phyloP scores from a whole-genome alignment of 2,329 filamentous ascomycete genomes.

The Ophiosphaerella herpotricha region DNA sequence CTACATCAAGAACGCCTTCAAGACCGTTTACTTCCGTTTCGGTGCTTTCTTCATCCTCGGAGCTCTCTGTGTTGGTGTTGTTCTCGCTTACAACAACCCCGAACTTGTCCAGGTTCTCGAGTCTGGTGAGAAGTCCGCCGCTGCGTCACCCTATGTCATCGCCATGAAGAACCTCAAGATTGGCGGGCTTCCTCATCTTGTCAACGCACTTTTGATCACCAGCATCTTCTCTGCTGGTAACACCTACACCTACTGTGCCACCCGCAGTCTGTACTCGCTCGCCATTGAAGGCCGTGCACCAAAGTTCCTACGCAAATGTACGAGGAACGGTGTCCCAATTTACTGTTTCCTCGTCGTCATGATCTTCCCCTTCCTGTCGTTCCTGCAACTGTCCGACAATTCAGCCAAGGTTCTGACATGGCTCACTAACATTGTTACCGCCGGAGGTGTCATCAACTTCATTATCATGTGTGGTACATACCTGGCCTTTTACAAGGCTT shows the following conservation, averaged over 20 bases:
- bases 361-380: constrained; percentile 70
- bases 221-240: constrained; percentile 62
- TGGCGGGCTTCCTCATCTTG: constrained; percentile 59
- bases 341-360: constrained; percentile 72
- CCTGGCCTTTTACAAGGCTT: constrained; percentile 61
- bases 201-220: constrained; percentile 61
- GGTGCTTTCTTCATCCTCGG: constrained; percentile 54
- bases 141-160: constrained; percentile 67
- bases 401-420: constrained; percentile 71
- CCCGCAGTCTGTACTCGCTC: constrained; percentile 58
- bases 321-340: constrained; percentile 69
- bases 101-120: constrained; percentile 64
- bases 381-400: constrained; percentile 70
- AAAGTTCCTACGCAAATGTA: constrained; percentile 62
- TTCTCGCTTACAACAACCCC: constrained; percentile 68
- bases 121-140: constrained; percentile 47
- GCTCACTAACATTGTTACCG: constrained; percentile 74
- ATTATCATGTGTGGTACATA: constrained; percentile 63
- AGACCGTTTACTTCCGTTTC: constrained; percentile 54
- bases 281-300: constrained; percentile 60
- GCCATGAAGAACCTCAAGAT: constrained; percentile 62
- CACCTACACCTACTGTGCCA: constrained; percentile 60
- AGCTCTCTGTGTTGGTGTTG: constrained; percentile 51
- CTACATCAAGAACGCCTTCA: constrained; percentile 55
- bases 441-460: constrained; percentile 61